phyloP scores from a whole-genome alignment of 1,284 basidiomycete genomes.

The Hymenochaete sp. region DNA sequence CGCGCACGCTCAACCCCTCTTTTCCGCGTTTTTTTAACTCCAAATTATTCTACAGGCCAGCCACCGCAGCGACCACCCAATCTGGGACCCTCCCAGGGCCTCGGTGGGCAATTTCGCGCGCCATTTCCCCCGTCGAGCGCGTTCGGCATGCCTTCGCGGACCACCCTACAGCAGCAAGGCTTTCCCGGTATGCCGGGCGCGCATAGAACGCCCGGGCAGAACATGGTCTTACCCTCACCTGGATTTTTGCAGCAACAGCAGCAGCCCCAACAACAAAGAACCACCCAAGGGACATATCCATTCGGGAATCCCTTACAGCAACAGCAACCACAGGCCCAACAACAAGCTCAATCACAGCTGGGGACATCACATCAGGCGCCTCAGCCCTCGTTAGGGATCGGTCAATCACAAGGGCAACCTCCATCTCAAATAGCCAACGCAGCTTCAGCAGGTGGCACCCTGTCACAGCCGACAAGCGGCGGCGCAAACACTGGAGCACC shows the following conservation, averaged over 20 bases:
- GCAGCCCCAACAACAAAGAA: too few relatives aligned
- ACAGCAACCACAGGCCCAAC: constrained; percentile 29
- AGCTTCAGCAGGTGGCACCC: too few relatives aligned
- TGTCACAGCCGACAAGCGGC: constrained; percentile 26
- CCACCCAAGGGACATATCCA: constrained; percentile 49
- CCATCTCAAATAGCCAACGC: too few relatives aligned
- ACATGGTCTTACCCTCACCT: constrained; percentile 50
- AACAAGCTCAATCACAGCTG: constrained; percentile 17
- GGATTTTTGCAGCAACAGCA: constrained; percentile 57
- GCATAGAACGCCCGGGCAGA: constrained; percentile 46
- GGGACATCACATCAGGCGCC: constrained; percentile 13
- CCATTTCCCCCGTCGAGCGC: constrained; percentile 39
- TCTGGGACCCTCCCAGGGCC: constrained; percentile 53
- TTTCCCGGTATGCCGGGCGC: constrained; percentile 47
- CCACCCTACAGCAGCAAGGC: constrained; percentile 39
- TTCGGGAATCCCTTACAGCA: constrained; percentile 49
- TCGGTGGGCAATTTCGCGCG: constrained; percentile 54
- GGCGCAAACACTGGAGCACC: constrained; percentile 21
- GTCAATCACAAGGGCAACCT: constrained; percentile 28
- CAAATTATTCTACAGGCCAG: constrained; percentile 45
- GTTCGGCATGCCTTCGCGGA: constrained; percentile 57
- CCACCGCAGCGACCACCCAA: constrained; percentile 69
- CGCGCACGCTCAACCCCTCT: background rate
- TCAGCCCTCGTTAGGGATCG: constrained; percentile 7
- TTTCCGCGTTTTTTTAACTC: background rate